phyloP scores from a whole-genome alignment of 345 rosid genomes.

The Brassica napus region Da-Ae NC_063450.1:47771501-47772000 shows the following conservation, averaged over 20 bases:
- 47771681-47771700: not conserved
- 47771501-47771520: conserved; percentile 58
- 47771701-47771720: not conserved
- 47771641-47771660: not conserved
- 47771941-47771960: not conserved
- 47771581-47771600: conserved; percentile 72
- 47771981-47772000: conserved; percentile 66
- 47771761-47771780: not conserved
- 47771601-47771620: conserved; percentile 84
- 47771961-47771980: conserved; percentile 41
- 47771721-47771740: not conserved
- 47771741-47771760: not conserved
- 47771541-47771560: conserved; percentile 84
- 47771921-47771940: not conserved
- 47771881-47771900: not conserved
- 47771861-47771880: not conserved
- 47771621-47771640: conserved; percentile 74
- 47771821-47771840: not conserved
- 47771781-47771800: not conserved
- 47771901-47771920: not conserved
- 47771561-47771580: conserved; percentile 56
- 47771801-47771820: not conserved
- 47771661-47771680: not conserved
- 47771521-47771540: conserved; percentile 66
- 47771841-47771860: not conserved